These are phyloP conservation scores for Saksenaea oblongispora DNA, from an alignment of 371 early-diverging fungal species.

Conservation along the genomic window DNA sequence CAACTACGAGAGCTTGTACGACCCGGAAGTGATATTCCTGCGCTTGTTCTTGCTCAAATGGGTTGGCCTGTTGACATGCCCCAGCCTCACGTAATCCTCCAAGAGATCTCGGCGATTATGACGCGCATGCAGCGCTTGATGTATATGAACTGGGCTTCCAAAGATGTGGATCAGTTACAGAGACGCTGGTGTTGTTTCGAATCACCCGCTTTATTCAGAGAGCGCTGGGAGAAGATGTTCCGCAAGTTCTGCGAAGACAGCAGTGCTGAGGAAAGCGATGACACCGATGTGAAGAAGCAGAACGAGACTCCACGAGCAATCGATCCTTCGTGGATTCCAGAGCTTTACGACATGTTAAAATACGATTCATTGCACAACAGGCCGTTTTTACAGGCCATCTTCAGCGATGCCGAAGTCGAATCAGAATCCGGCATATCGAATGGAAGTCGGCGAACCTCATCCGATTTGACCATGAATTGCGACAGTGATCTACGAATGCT, in stretches of 20 bases:
- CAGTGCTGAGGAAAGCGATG: constrained; percentile 38
- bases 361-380: constrained; percentile 96
- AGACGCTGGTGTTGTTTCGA: constrained; percentile 83
- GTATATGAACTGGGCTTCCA: constrained; percentile 72
- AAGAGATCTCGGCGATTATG: constrained; percentile 73
- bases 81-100: constrained; percentile 67
- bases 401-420: constrained; percentile 39
- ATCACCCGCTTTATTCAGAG: constrained; percentile 74
- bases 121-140: constrained; percentile 69
- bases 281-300: constrained; percentile 27
- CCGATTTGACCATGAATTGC: constrained; percentile 6
- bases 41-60: constrained; percentile 34
- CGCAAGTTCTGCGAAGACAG: constrained; percentile 80
- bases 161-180: constrained; percentile 63
- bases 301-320: constrained; percentile 11
- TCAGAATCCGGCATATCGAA: constrained; percentile 10
- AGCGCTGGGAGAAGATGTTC: constrained; percentile 96
- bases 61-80: constrained; percentile 61
- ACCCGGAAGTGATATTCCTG: constrained; percentile 53
- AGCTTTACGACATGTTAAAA: constrained; percentile 93
- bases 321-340: constrained; percentile 88
- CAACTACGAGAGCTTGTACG: constrained; percentile 63
- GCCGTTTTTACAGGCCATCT: constrained; percentile 75
- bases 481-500: constrained; percentile 57
- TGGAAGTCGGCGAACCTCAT: not conserved